Conservation (phyloP, 2,329 filamentous ascomycete genomes). For the Microsporum canis region DNA sequence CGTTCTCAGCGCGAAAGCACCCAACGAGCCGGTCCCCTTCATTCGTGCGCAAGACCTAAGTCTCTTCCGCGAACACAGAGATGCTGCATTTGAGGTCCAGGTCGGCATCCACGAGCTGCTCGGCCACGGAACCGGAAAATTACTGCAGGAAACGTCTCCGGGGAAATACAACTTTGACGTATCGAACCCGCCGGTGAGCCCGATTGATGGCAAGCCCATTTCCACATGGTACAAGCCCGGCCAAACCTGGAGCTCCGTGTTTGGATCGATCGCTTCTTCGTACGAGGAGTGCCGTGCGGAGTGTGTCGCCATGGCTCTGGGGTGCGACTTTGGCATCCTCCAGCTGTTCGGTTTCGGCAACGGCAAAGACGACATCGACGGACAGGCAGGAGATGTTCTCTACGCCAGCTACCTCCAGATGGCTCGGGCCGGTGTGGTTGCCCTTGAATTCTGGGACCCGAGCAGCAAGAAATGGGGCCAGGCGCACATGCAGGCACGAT, state of each 20-base stretch:
- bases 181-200: slow-evolving; percentile 67
- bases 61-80: slow-evolving; percentile 70
- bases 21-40: slow-evolving; percentile 86
- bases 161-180: slow-evolving; percentile 83
- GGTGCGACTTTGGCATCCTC: slow-evolving; percentile 78
- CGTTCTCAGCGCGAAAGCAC: slow-evolving; percentile 78
- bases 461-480: slow-evolving; percentile 87
- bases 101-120: slow-evolving; percentile 86
- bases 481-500: slow-evolving; percentile 81
- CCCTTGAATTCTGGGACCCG: slow-evolving; percentile 90
- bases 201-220: slow-evolving; percentile 65
- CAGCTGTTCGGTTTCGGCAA: slow-evolving; percentile 87
- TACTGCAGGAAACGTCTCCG: slow-evolving; percentile 75
- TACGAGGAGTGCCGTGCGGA: slow-evolving; percentile 95
- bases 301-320: slow-evolving; percentile 81
- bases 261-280: slow-evolving; percentile 72
- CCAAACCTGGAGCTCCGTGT: slow-evolving; percentile 89
- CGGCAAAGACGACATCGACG: slow-evolving; percentile 58
- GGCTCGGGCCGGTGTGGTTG: slow-evolving; percentile 81
- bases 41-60: slow-evolving; percentile 67
- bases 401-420: slow-evolving; percentile 84
- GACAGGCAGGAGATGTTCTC: slow-evolving; percentile 72
- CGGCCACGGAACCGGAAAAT: slow-evolving; percentile 84
- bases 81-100: slow-evolving; percentile 85
- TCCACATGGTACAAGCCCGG: slow-evolving; percentile 87